These are phyloP conservation scores for Cynara cardunculus DNA, from an alignment of 129 eudicot species.

Conservation along the genomic window DNA sequence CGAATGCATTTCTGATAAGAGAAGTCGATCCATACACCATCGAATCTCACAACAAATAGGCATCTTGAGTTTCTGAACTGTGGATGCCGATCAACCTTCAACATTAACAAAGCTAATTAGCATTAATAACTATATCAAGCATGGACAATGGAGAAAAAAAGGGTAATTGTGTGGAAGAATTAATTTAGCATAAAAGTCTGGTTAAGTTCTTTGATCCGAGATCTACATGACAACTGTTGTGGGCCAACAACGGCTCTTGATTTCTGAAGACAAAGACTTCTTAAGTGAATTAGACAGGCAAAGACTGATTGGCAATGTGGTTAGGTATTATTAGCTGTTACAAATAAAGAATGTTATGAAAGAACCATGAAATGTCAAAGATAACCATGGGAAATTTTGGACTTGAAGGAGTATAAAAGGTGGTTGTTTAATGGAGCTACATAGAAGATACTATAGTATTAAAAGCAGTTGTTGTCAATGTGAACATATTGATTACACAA, in stretches of 20 bases:
- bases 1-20: constrained; percentile 91
- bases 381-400: constrained; percentile 28
- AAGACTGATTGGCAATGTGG: constrained; percentile 14
- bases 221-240: constrained; percentile 31
- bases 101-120: neutral
- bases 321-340: constrained; percentile 16
- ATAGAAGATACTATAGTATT: neutral
- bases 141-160: neutral
- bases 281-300: constrained; percentile 16
- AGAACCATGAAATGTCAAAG: constrained; percentile 29
- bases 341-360: constrained; percentile 24
- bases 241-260: constrained; percentile 30
- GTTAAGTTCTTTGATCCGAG: constrained; percentile 2
- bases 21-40: constrained; percentile 95
- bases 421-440: constrained; percentile 6
- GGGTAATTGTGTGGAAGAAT: neutral
- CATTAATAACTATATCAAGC: too few species aligned
- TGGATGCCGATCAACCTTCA: constrained; percentile 94
- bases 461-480: neutral
- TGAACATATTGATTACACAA: neutral
- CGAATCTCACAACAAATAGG: constrained; percentile 80
- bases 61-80: constrained; percentile 71
- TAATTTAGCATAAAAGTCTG: neutral
- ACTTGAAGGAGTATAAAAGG: constrained; percentile 22
- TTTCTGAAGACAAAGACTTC: constrained; percentile 26